Base-by-base conservation (phyloP, 805 yeast species). In the Kregervanrija delftensis region DNA sequence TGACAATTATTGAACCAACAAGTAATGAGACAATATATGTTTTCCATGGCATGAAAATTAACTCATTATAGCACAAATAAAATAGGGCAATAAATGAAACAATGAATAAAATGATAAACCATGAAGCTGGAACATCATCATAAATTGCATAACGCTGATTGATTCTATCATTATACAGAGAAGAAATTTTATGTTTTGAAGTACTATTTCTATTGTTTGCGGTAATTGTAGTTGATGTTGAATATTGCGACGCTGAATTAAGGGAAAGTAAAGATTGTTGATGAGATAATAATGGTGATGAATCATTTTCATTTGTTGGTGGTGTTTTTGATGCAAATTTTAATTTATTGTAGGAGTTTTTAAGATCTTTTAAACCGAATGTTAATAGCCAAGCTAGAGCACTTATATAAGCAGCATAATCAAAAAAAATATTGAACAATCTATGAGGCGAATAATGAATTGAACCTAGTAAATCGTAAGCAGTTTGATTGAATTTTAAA, bases 391-490 rank as follows among this genome's bases (percentile, higher is more conserved):
- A 74, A 1, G 65, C 59, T 4, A 73, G 51, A 1, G 79, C 78
- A 50, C 76, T 68, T 1, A 68, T 54, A 49, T 74, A 74, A 0
- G 78, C 76, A 1, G 78, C 79, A 49, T 72, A 74, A 50, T 74
- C 79, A 49, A 74, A 74, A 44, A 74, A 73, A 52, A 72, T 72
- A 52, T 71, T 71, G 72, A 77, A 70, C 1, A 72, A 67, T 41
- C 76, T 58, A 53, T 74, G 78, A 4, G 74, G 66, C 0, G 79
- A 78, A 39, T 72, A 54, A 45, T 68, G 60, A 5, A 72, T 69
- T 1, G 76, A 75, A 0, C 79, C 80, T 47, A 64, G 63, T 2
- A 49, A 30, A 22, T 60, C 67, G 53, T 71, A 74, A 0, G 77
- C 77, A 0, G 78, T 72, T 28, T 60, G 50, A 46, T 74, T 73